phyloP scores from a whole-genome alignment of 2,329 filamentous ascomycete species.

The Colletotrichum salicis region DNA sequence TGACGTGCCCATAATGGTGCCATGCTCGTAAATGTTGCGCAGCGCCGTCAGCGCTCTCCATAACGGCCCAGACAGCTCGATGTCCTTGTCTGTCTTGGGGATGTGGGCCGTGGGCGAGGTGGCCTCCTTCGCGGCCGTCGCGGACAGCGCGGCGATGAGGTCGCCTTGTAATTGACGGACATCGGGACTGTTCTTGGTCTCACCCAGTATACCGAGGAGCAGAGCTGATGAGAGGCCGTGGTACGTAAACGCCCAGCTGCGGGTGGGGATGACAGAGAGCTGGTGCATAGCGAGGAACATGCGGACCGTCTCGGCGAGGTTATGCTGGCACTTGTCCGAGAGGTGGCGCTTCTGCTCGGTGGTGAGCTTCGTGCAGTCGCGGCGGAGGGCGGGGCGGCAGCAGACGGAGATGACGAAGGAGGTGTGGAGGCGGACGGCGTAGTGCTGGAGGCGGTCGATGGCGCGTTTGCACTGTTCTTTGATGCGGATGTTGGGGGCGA shows the following conservation, averaged over 20 bases:
- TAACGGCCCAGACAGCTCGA: slow-evolving; percentile 70
- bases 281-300: slow-evolving; percentile 79
- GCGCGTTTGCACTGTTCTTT: slow-evolving; percentile 74
- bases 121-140: slow-evolving; percentile 71
- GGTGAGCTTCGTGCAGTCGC: slow-evolving; percentile 62
- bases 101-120: slow-evolving; percentile 65
- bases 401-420: slow-evolving; percentile 74
- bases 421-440: slow-evolving; percentile 72
- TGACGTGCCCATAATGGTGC: slow-evolving; percentile 61
- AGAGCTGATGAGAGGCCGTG: slow-evolving; percentile 74
- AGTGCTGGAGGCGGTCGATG: slow-evolving; percentile 71
- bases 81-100: slow-evolving; percentile 66
- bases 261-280: slow-evolving; percentile 72
- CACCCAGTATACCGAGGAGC: slow-evolving; percentile 70
- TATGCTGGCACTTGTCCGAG: slow-evolving; percentile 68
- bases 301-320: slow-evolving; percentile 72
- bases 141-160: slow-evolving; percentile 71
- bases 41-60: slow-evolving; percentile 70
- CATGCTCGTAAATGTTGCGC: slow-evolving; percentile 75
- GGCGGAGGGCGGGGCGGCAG: slow-evolving; percentile 69
- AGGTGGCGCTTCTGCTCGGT: slow-evolving; percentile 64
- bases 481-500: slow-evolving; percentile 63
- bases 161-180: slow-evolving; percentile 72
- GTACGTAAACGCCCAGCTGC: slow-evolving; percentile 76
- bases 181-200: slow-evolving; percentile 72